Base-by-base conservation (phyloP, 768 basidiomycete genomes). In the Cubamyces lactineus region DNA sequence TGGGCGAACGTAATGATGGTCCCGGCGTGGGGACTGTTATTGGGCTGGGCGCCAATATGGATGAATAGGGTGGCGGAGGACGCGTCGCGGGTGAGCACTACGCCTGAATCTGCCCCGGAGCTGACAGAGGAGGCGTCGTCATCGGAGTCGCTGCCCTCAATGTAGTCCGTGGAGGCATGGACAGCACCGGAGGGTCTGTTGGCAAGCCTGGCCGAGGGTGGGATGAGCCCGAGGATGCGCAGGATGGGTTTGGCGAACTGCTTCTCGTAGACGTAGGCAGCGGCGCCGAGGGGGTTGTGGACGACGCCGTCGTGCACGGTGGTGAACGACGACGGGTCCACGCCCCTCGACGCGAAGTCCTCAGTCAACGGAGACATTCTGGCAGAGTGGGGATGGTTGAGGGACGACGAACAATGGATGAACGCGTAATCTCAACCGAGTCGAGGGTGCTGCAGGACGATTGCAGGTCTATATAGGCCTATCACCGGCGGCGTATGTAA, bases 41-140 rank as follows among this genome's bases (percentile, higher is more conserved):
- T 76, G 11, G 75, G 75, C 54, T 76, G 75, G 19, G 72, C 71
- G 42, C 72, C 71, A 42, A 73, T 67, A 40, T 73, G 71, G 24
- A 72, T 55, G 53, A 28, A 42, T n/a, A 61, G n/a, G 16, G 47
- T 61, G 13, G 53, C 13, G 4, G 40, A 42, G 19, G 38, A 53
- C 2, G 13, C 17, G 38, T 30, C 46, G 30, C 21, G 51, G 38
- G 38, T 26, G n/a, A 53, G 8, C 23, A 34, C 38, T 17, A 48
- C 30, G n/a, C 43, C 59, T 2, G 59, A 53, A 38, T 60, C 59
- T 5, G 46, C 3, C 19, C 6, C 50, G 17, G 45, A 39, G 49
- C 4, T 43, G 34, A 39, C 40, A 0, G 30, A 26, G 30, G 23
- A 17, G 2, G 28, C 58, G 42, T 30, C 39, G 21, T 52, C 48